phyloP scores from a whole-genome alignment of 1,284 basidiomycete genomes.

The Puccinia hordei region DNA sequence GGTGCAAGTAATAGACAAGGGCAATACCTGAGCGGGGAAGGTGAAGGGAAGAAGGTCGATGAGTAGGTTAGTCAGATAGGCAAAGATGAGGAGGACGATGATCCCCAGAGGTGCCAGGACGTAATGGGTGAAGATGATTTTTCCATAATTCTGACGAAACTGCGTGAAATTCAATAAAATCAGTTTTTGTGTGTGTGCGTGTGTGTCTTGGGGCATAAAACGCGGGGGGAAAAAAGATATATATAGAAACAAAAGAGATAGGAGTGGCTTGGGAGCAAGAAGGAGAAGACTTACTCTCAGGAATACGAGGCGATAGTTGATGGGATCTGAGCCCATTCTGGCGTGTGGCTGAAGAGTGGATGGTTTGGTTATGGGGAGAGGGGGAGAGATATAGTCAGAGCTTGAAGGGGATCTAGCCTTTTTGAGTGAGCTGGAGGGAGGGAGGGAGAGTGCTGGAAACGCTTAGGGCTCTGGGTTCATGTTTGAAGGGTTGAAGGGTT shows the following conservation, averaged over 20 bases:
- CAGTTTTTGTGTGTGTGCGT: not conserved
- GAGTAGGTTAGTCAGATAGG: constrained; percentile 35
- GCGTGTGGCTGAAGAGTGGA: not conserved
- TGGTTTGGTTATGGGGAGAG: too few species aligned
- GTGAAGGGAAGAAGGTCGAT: constrained; percentile 44
- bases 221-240: not conserved
- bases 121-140: constrained; percentile 24
- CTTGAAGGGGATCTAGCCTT: too few species aligned
- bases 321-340: constrained; percentile 18
- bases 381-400: too few species aligned
- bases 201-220: too few species aligned
- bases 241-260: not conserved
- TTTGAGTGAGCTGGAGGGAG: too few species aligned
- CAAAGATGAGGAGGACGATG: constrained; percentile 26
- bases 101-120: constrained; percentile 38
- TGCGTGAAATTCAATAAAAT: not conserved
- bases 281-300: not conserved
- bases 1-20: not conserved
- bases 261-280: not conserved
- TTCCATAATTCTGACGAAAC: constrained; percentile 31
- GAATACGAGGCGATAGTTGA: constrained; percentile 13
- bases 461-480: too few species aligned
- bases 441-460: too few species aligned
- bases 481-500: too few species aligned
- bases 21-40: constrained; percentile 36